Evolutionary conservation across 805 yeast genomes (phyloP).

Genomic region (Grigorovia transvaalensis): DNA sequence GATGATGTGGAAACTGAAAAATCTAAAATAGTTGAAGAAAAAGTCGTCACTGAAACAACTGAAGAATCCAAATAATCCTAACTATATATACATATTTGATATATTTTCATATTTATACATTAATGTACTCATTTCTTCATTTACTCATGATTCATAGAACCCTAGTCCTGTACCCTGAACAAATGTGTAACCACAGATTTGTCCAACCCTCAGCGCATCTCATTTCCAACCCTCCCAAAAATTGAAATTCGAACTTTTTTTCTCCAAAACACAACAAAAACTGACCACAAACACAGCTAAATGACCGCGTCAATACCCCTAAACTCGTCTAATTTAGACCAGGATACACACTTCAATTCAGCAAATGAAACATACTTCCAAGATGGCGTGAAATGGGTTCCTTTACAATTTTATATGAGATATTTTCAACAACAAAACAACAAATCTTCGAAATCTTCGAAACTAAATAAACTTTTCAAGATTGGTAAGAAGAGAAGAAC

Average conservation of each 20-base stretch:
- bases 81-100: background rate
- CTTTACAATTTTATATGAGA: constrained; percentile 5
- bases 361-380: constrained; percentile 3
- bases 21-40: constrained; percentile 8
- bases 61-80: background rate
- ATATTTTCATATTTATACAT: no score
- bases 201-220: no score
- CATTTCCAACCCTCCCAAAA: no score
- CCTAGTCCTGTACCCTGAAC: no score
- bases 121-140: no score
- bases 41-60: background rate
- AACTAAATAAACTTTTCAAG: no score
- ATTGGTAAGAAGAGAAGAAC: background rate
- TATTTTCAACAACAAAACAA: background rate
- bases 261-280: no score
- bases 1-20: constrained; percentile 1
- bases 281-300: no score
- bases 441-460: background rate
- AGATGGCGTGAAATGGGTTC: constrained; percentile 6
- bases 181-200: no score
- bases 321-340: background rate
- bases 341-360: background rate
- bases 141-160: no score
- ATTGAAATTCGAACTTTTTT: no score
- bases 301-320: background rate